Evolutionary conservation across 306 rosid species (phyloP), one percentile per base, ranked within the genome.

Genomic region (Prunus mira): DNA sequence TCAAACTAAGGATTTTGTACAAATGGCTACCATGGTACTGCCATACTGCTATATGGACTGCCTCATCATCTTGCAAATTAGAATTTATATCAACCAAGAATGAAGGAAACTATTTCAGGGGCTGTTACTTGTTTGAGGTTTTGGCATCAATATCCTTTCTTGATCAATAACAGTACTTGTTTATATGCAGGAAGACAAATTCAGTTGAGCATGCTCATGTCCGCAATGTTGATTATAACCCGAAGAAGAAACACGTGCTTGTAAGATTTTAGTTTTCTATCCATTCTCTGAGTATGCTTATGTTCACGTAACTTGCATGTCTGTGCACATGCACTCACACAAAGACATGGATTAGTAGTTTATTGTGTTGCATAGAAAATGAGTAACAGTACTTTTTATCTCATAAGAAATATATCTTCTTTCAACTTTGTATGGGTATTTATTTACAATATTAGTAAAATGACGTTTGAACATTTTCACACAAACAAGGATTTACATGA

Each of bases 121-220:
- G 71, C 6, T 65, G 5, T 19, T 58, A 41, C 24, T 12, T 78
- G 47, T 60, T 34, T 51, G 62, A 28, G 56, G n/a, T 55, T 64
- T 81, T 64, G 32, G 22, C 55, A 24, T 57, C 76, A 38, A 13
- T 34, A 18, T 34, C 12, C 45, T 25, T 27, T 22, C 63, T 30
- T 58, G 43, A 73, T 73, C 57, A 43, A 72, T 34, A 64, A 68
- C 65, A 72, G 18, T 49, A 58, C 9, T 46, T 12, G 27, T 47
- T 87, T 80, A 51, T 85, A 67, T 72, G 81, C 97, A 95, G 99
- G 97, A 92, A 91, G 88, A 82, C 93, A 49, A 79, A 66, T 73
- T 90, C 93, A 43, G 81, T 92, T 17, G 96, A 91, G 74, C 93
- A 92, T 81, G 89, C 96, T 20, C 94, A 92, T 82, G 91, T 91